These are phyloP conservation scores for Aspergillus sp. DNA, from an alignment of 2,329 filamentous ascomycete species.

Conservation along the genomic window DNA sequence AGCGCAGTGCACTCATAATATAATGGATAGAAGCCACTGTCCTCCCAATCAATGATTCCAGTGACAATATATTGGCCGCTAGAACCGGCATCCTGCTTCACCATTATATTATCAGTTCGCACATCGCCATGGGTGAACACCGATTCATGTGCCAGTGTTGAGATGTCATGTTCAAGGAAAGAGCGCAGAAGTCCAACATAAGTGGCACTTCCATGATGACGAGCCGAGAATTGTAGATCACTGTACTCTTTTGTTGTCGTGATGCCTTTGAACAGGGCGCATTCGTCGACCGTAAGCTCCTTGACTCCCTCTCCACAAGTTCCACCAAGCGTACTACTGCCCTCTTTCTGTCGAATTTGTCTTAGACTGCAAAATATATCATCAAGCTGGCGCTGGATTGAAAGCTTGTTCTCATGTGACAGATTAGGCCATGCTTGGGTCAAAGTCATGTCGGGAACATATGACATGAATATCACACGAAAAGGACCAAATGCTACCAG, in stretches of 20 bases:
- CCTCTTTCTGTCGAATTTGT: slow-evolving; percentile 17
- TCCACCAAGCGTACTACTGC: slow-evolving; percentile 25
- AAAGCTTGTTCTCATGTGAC: slow-evolving; percentile 22
- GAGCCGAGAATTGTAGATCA: slow-evolving; percentile 11
- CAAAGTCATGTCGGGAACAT: slow-evolving; percentile 27
- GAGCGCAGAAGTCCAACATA: slow-evolving; percentile 29
- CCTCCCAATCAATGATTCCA: slow-evolving; percentile 36
- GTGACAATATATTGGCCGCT: slow-evolving; percentile 20
- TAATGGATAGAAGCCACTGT: slow-evolving; percentile 34
- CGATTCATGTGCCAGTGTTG: slow-evolving; percentile 12
- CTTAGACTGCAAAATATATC: slow-evolving; percentile 25
- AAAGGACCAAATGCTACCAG: slow-evolving; percentile 25
- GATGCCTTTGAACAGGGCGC: slow-evolving; percentile 23
- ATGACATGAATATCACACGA: slow-evolving; percentile 33
- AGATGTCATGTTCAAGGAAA: slow-evolving; percentile 19
- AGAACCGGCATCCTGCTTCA: slow-evolving; percentile 19
- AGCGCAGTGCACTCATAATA: slow-evolving; percentile 31
- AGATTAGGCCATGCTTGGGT: slow-evolving; percentile 27
- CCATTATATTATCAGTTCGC: slow-evolving; percentile 29
- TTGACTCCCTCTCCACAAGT: slow-evolving; percentile 30
- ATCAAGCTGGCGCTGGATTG: slow-evolving; percentile 24
- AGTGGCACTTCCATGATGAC: slow-evolving; percentile 21
- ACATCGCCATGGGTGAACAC: slow-evolving; percentile 36
- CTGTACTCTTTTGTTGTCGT: slow-evolving; percentile 4
- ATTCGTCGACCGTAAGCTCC: slow-evolving; percentile 26